Base-by-base conservation (phyloP, 2,329 filamentous ascomycete species). In the Chaetomium globosum region DNA sequence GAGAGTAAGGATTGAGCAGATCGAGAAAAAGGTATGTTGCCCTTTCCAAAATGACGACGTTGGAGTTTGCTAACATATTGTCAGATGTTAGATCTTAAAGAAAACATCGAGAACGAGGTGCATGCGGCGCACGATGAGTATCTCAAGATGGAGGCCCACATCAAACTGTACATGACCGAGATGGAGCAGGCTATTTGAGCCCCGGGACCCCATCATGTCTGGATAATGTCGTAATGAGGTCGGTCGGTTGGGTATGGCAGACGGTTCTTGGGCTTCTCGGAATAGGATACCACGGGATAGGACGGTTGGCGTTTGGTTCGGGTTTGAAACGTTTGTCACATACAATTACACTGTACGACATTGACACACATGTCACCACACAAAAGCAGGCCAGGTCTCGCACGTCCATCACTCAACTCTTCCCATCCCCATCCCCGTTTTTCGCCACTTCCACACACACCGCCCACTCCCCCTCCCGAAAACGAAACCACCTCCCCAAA, bases 81-180 rank as follows among this genome's bases (percentile, higher is more conserved):
- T 39, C 68, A 97, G 93, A 99, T 98, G 94, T 88, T 90, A 56
- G 95, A 99, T 77, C 84, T 99, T 71, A 98, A 97, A 75, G 95
- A 98, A 76, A 96, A 95, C 73, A 97, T 99, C 68, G 94, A 98
- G 75, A 93, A 89, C 67, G 95, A 99, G 78, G 89, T 98, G 9
- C 91, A 95, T 75, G 87, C 86, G 63, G 93, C 95, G 0, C 88
- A 96, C 72, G 93, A 96, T 70, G 92, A 98, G 80, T 99, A 97
- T 78, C 85, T 96, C 75, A 97, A 97, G 86, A 90, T 99, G 87
- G 94, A 98, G 77, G 89, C 92, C 46, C 95, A 99, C 75, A 96
- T 99, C 77, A 94, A 93, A 79, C 83, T 98, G 68, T 99, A 99
- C 81, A 96, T 99, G 74, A 96, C 91, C 4, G 95, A 99, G 83